Base-by-base conservation (phyloP, 257 asterid species). In the Fraxinus pennsylvanica region DNA sequence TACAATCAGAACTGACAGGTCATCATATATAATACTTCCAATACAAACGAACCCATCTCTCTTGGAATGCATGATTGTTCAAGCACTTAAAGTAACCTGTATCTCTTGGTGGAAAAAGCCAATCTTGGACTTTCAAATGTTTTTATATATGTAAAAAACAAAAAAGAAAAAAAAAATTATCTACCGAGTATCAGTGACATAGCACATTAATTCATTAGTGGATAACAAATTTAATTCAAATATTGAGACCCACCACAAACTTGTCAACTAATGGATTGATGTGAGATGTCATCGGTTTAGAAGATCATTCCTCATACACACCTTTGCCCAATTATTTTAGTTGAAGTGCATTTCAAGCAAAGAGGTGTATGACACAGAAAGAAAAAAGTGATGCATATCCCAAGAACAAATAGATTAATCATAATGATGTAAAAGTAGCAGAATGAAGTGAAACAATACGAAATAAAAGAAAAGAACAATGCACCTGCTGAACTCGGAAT, bases 401-500 rank as follows among this genome's bases (percentile, higher is more conserved):
- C 22, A 25, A 67, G 15, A n/a, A 45, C 38, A 38, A 21, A 50
- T 15, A 68, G 6, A 52, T 6, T 15, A 36, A 1, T 27, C 17
- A 27, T 13, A 35, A 69, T 6, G 43, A n/a, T 35, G 33, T 10
- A 59, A 13, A n/a, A 25, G 38, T 1, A 35, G 36, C 14, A 50
- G 30, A 22, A 41, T 33, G 52, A 75, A 29, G 27, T 30, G 79
- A 35, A 75, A 76, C 74, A 63, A 76, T 25, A 21, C 17, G 66
- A 75, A 74, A 82, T n/a, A 66, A 71, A 80, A 77, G 74, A 47
- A 65, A 76, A 68, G 45, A 15, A 71, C 19, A 29, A 84, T 41
- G 50, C 81, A 95, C 99, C 99, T 93, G 98, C 75, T 84, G 52
- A 82, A 95, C 97, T 63, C 99, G 92, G 72, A 84, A 75, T 83